A percentile compares a stretch with the other conserved stretches of the same genome.
Conservation (phyloP, 352 stramenopile species). For the Thraustotheca clavata region DNA sequence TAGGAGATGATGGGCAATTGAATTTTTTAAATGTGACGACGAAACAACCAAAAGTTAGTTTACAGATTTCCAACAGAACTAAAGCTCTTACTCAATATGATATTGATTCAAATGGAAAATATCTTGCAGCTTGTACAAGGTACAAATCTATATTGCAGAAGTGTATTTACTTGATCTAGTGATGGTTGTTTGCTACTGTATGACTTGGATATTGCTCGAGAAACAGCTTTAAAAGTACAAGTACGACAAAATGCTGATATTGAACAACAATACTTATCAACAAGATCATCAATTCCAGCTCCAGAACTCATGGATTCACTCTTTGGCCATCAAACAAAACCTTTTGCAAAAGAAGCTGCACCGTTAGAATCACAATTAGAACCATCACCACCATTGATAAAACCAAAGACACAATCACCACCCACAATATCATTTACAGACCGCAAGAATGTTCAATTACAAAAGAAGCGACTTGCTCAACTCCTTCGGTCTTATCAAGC, state of each 20-base stretch:
- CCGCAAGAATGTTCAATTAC: constrained; percentile 26
- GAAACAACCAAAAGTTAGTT: constrained; percentile 57
- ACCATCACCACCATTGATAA: not conserved
- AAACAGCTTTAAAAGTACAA: constrained; percentile 40
- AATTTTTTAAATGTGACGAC: constrained; percentile 67
- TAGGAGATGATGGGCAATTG: constrained; percentile 53
- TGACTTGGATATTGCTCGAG: constrained; percentile 64
- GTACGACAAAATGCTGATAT: constrained; percentile 33
- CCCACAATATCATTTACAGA: not conserved
- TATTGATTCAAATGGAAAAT: constrained; percentile 60
- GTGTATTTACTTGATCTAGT: constrained; percentile 24
- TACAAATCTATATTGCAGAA: constrained; percentile 23
- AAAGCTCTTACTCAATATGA: constrained; percentile 50
- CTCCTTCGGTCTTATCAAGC: constrained; percentile 59
- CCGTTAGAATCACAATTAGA: not conserved
- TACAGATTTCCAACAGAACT: constrained; percentile 53
- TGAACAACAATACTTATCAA: constrained; percentile 32
- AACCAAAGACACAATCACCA: not conserved
- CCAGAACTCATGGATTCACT: constrained; percentile 7
- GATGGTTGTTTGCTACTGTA: constrained; percentile 74
- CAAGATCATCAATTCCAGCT: constrained; percentile 24
- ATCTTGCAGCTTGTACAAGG: constrained; percentile 57
- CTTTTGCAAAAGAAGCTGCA: not conserved
- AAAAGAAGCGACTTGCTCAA: constrained; percentile 49
- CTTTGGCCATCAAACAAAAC: constrained; percentile 10